Conservation (phyloP, 2,329 filamentous ascomycete species). For the Tolypocladium amazonense region DNA sequence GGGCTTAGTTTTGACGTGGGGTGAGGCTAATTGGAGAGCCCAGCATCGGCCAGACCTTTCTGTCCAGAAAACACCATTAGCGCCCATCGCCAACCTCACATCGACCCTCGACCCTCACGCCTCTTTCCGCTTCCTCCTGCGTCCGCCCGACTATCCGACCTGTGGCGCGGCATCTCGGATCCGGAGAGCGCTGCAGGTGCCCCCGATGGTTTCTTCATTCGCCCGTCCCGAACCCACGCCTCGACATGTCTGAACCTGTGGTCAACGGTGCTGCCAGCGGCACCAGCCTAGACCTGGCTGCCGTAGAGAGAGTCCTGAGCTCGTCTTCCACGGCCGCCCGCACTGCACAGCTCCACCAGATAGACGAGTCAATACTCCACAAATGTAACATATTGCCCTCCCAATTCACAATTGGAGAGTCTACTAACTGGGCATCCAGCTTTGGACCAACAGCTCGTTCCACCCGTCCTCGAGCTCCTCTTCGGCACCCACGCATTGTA, state of each 20-base stretch:
- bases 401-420: neutral
- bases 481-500: slow-evolving; percentile 86
- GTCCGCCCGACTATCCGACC: neutral
- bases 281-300: slow-evolving; percentile 35
- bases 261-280: slow-evolving; percentile 31
- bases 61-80: neutral
- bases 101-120: neutral
- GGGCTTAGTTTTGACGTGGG: slow-evolving; percentile 1
- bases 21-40: neutral
- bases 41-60: neutral
- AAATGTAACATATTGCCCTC: slow-evolving; percentile 32
- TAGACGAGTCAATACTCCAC: slow-evolving; percentile 46
- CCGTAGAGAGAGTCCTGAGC: slow-evolving; percentile 38
- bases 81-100: neutral
- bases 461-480: slow-evolving; percentile 56
- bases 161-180: neutral
- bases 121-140: neutral
- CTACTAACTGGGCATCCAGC: slow-evolving; percentile 23
- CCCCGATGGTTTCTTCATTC: slow-evolving; percentile 22
- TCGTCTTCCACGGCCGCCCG: slow-evolving; percentile 52
- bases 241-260: slow-evolving; percentile 24
- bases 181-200: slow-evolving; percentile 9
- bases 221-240: slow-evolving; percentile 8
- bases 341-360: slow-evolving; percentile 39
- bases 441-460: slow-evolving; percentile 36